Percentiles rank a stretch among this genome's conserved stretches.
Conservation (phyloP, 345 rosid genomes). For the Viola odorata region DNA sequence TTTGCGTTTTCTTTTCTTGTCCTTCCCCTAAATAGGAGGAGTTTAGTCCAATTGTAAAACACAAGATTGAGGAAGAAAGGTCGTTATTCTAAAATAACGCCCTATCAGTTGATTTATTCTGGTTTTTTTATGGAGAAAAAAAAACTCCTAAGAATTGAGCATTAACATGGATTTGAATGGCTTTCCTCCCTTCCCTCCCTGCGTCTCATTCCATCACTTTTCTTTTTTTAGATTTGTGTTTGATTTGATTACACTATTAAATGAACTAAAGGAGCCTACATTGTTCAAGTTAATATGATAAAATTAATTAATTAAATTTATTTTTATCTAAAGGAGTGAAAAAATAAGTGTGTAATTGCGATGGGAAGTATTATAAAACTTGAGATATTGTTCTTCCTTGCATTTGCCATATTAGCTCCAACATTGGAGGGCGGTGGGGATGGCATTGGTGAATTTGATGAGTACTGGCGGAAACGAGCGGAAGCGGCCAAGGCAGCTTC, state of each 20-base stretch:
- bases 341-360: background rate
- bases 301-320: too few relatives aligned
- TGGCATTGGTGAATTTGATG: constrained; percentile 21
- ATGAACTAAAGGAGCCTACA: background rate
- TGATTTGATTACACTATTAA: background rate
- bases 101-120: too few relatives aligned
- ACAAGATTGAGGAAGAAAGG: too few relatives aligned
- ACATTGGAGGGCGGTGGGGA: constrained; percentile 13
- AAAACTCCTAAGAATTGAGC: too few relatives aligned
- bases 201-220: constrained; percentile 10
- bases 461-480: constrained; percentile 32
- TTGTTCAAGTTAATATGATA: too few relatives aligned
- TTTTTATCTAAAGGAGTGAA: background rate
- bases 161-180: background rate
- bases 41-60: too few relatives aligned
- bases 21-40: too few relatives aligned
- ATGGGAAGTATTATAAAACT: constrained; percentile 6
- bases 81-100: too few relatives aligned
- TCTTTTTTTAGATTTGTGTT: constrained; percentile 10
- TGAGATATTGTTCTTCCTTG: background rate
- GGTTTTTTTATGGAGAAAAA: too few relatives aligned
- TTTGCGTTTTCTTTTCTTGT: too few relatives aligned
- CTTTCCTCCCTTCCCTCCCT: constrained; percentile 24
- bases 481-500: constrained; percentile 22
- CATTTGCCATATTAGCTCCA: constrained; percentile 9